Conservation (phyloP, 495 filamentous ascomycete species). For the Xylaria cubensis region DNA sequence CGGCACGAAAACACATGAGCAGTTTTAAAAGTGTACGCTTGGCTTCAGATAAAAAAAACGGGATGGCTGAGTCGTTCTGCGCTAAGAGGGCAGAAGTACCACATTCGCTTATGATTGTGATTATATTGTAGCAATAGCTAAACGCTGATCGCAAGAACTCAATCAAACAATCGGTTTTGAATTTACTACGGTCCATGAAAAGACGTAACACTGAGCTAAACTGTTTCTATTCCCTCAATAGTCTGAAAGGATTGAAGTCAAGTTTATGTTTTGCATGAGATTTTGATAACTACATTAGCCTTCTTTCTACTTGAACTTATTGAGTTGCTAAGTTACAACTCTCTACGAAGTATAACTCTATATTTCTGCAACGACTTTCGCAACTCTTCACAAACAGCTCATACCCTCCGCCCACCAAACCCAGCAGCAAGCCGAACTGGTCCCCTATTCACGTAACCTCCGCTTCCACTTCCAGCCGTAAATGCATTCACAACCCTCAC, state of each 20-base stretch:
- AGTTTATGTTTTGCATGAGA: too few relatives aligned
- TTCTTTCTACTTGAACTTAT: neutral
- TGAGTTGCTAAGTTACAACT: neutral
- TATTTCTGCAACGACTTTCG: neutral
- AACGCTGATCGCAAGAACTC: neutral
- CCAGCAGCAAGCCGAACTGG: slow-evolving; percentile 31
- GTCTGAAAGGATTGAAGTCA: neutral
- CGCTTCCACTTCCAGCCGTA: slow-evolving; percentile 13
- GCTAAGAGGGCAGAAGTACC: neutral
- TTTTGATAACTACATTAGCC: neutral
- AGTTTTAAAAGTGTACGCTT: neutral
- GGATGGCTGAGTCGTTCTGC: neutral
- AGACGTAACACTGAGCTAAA: neutral
- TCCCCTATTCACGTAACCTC: slow-evolving; percentile 19
- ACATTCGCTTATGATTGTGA: neutral
- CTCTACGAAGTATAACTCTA: neutral
- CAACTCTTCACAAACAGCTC: slow-evolving; percentile 8
- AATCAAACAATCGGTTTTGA: neutral
- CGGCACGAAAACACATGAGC: neutral
- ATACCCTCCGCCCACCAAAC: slow-evolving; percentile 31
- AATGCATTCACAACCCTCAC: slow-evolving; percentile 42
- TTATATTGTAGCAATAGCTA: neutral
- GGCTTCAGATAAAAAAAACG: neutral
- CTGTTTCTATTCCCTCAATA: neutral
- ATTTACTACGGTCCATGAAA: neutral